Conservation (phyloP, 768 basidiomycete genomes). For the Steccherinum ochraceum region DNA sequence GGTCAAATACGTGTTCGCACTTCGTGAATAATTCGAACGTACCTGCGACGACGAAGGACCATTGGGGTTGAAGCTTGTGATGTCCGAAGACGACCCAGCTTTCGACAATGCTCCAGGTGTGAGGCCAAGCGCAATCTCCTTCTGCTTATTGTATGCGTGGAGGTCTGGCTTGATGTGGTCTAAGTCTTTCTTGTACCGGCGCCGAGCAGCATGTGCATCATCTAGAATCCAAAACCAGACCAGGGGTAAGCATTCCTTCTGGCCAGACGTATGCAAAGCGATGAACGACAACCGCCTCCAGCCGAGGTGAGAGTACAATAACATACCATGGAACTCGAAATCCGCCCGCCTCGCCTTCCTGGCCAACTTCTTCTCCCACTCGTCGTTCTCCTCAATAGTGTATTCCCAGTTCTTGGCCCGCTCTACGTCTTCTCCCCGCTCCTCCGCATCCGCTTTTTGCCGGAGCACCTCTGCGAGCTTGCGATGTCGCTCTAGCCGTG, state of each 20-base stretch:
- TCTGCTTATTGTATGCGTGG: conserved; percentile 81
- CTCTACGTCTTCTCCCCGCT: conserved; percentile 87
- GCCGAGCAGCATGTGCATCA: conserved; percentile 82
- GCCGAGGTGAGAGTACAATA: too few relatives aligned
- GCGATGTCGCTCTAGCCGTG: conserved; percentile 82
- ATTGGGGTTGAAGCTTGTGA: conserved; percentile 48
- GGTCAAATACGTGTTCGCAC: conserved; percentile 8
- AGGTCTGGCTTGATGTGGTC: conserved; percentile 86
- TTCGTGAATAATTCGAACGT: conserved; percentile 7
- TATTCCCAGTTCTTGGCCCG: conserved; percentile 92
- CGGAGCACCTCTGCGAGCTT: conserved; percentile 86
- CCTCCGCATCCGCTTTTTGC: conserved; percentile 82
- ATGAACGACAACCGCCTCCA: not conserved
- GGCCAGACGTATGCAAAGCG: too few relatives aligned
- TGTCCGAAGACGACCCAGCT: conserved; percentile 28
- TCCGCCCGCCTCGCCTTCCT: conserved; percentile 81
- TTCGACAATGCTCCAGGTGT: conserved; percentile 58
- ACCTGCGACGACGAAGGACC: conserved; percentile 38
- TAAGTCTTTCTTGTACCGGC: conserved; percentile 89
- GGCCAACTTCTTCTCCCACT: conserved; percentile 89
- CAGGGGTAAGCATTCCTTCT: too few relatives aligned
- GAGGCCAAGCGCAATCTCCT: conserved; percentile 76
- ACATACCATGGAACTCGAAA: conserved; percentile 87
- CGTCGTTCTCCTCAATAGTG: conserved; percentile 91
- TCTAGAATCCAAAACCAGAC: conserved; percentile 42